Conservation (phyloP, 1,284 basidiomycete genomes). For the Ganoderma multipileum region DNA sequence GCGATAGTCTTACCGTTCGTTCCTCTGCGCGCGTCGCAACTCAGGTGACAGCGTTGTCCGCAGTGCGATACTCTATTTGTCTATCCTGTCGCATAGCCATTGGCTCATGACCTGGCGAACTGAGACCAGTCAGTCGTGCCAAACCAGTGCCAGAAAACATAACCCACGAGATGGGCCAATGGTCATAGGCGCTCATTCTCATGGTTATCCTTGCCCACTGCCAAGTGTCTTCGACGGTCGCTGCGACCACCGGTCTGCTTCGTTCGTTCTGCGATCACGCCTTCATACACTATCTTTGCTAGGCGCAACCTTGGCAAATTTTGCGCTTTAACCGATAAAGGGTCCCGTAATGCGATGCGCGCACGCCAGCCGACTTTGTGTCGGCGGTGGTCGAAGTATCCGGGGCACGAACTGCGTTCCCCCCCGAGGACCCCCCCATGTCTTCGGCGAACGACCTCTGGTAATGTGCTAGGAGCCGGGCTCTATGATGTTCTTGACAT, state of each 20-base stretch:
- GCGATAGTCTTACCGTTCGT: not conserved
- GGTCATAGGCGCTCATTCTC: not conserved
- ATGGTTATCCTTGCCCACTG: not conserved
- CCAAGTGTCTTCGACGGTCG: not conserved
- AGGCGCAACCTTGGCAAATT: not conserved
- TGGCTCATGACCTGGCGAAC: not conserved
- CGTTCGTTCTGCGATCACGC: not conserved
- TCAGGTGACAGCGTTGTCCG: not conserved
- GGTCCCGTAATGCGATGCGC: not conserved
- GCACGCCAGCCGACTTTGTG: not conserved
- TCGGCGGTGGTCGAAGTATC: not conserved
- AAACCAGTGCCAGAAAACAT: not conserved
- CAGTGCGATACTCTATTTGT: not conserved
- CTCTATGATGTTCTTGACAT: not conserved
- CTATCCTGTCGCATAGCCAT: not conserved
- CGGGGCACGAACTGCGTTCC: not conserved
- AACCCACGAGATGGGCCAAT: not conserved
- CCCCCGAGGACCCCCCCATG: not conserved
- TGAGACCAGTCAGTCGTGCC: not conserved
- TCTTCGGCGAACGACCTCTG: not conserved
- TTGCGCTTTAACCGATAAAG: not conserved
- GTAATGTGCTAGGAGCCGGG: not conserved
- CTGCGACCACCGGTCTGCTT: not conserved
- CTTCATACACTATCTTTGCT: not conserved
- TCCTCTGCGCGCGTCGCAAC: not conserved